Conservation (phyloP, 257 asterid species). For the Vinca minor region DNA sequence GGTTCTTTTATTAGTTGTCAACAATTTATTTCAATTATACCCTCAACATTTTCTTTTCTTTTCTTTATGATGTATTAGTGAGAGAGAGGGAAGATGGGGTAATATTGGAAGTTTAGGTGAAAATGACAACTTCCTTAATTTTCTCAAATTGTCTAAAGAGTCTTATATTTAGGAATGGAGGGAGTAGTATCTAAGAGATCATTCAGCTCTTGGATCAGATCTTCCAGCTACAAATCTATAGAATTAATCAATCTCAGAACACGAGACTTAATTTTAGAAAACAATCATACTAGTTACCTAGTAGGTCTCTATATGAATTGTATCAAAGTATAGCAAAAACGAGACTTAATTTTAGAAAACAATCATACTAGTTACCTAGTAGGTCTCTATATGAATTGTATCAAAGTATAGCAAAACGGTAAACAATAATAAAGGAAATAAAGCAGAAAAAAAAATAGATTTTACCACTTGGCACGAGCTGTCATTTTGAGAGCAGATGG, state of each 20-base stretch:
- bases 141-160: too few species aligned
- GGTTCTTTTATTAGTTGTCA: too few species aligned
- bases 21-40: too few species aligned
- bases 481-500: constrained; percentile 93
- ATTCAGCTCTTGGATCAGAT: neutral
- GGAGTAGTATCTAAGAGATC: neutral
- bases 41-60: too few species aligned
- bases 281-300: neutral
- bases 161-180: too few species aligned
- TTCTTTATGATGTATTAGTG: too few species aligned
- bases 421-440: neutral
- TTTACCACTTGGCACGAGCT: constrained; percentile 97
- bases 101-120: too few species aligned
- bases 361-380: neutral
- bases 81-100: too few species aligned
- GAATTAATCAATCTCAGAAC: neutral
- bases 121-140: too few species aligned
- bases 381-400: neutral
- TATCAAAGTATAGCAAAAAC: neutral
- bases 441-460: neutral
- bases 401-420: neutral
- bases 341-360: neutral
- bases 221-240: neutral
- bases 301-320: neutral
- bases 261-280: neutral